Evolutionary conservation across 2,329 filamentous ascomycete genomes (phyloP).

Genomic region (Aspergillus unguis): DNA sequence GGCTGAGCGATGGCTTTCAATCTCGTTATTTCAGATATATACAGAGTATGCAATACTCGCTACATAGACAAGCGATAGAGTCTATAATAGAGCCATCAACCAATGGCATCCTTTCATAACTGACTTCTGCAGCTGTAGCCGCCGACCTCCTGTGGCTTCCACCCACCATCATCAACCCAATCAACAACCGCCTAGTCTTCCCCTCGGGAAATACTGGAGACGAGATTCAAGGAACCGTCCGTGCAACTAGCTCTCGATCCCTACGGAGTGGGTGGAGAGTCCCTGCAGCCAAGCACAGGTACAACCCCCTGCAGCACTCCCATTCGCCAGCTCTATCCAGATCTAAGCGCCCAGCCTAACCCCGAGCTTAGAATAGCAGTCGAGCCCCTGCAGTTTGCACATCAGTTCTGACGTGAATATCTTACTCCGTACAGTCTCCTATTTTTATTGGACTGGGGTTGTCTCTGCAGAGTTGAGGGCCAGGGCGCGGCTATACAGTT

Average conservation of each 20-base stretch:
- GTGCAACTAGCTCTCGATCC: not conserved
- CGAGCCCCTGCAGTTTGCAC: not conserved
- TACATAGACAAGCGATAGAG: no score
- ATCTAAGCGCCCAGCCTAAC: slow-evolving; percentile 9
- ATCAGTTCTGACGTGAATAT: not conserved
- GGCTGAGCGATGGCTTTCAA: not conserved
- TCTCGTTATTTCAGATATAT: no score
- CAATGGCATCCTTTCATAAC: not conserved
- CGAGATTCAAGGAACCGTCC: not conserved
- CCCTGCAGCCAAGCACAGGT: slow-evolving; percentile 1
- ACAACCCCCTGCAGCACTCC: not conserved
- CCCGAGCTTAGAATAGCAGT: slow-evolving; percentile 9
- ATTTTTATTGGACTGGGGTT: not conserved
- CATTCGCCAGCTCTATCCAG: slow-evolving; percentile 4
- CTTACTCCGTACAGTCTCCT: not conserved
- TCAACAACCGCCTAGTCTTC: not conserved
- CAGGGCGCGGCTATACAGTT: slow-evolving; percentile 8
- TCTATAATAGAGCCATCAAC: not conserved
- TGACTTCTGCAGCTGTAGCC: slow-evolving; percentile 6
- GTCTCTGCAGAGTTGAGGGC: not conserved
- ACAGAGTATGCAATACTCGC: no score
- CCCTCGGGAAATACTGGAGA: no score
- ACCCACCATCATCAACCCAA: not conserved
- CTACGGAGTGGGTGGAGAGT: no score
- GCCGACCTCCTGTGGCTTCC: slow-evolving; percentile 1